Percentiles rank a stretch among this genome's conserved stretches.
Conservation (phyloP, 208 protist genomes). For the Trypanosoma boissoni region DNA sequence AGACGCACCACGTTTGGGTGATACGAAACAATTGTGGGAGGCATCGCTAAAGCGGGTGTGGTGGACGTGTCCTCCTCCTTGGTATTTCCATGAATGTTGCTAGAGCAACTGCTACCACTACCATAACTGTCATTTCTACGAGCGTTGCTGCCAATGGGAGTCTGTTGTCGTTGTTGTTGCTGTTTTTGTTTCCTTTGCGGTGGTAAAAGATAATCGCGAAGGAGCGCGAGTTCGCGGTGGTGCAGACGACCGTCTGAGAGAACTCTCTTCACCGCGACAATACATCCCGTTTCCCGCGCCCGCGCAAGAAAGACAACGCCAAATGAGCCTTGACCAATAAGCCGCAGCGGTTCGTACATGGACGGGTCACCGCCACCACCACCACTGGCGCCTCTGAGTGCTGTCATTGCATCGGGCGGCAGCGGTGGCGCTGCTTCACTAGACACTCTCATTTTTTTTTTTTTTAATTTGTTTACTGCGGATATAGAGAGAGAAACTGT, state of each 20-base stretch:
- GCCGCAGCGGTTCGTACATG: constrained; percentile 60
- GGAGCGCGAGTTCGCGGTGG: constrained; percentile 98
- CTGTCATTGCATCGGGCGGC: too few species aligned
- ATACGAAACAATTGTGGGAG: constrained; percentile 31
- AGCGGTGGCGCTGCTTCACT: too few species aligned
- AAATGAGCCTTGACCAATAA: constrained; percentile 97
- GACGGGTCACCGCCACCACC: constrained; percentile 5
- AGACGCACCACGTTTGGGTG: constrained; percentile 96
- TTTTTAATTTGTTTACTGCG: not conserved
- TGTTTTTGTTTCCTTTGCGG: too few species aligned
- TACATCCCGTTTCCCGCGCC: constrained; percentile 70
- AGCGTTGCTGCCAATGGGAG: too few species aligned
- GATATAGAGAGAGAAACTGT: too few species aligned
- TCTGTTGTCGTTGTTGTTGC: too few species aligned
- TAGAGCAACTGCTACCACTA: not conserved
- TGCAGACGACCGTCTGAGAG: constrained; percentile 96
- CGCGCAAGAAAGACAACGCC: constrained; percentile 95
- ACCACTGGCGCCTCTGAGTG: too few species aligned
- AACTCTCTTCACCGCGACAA: constrained; percentile 98
- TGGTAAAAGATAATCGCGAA: constrained; percentile 90
- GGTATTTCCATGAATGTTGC: not conserved
- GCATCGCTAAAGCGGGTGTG: not conserved
- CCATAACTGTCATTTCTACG: too few species aligned
- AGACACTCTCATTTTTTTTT: constrained; percentile 3
- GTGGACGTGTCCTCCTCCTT: not conserved